Base-by-base conservation (phyloP, 345 rosid species). In the Rhizophora apiculata region DNA sequence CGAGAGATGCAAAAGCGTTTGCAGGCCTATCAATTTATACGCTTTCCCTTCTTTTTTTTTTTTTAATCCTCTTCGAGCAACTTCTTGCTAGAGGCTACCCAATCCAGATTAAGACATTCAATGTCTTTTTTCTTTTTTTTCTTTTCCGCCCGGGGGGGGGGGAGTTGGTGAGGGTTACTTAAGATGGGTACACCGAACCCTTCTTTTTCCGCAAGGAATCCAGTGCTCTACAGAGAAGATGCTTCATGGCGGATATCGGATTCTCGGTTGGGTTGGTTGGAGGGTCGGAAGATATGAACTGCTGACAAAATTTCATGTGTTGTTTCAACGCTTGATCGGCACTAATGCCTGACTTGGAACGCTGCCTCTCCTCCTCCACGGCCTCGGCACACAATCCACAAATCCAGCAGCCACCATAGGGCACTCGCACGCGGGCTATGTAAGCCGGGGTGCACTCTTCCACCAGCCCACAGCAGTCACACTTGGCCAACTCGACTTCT, bases 331-430 rank as follows among this genome's bases (percentile, higher is more conserved):
- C 97, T 69, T 87, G 92, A 9, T 81, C 83, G 1, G 81, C 65
- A 16, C 78, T 72, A 34, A 86, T 81, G 21, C 32, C 70, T 56
- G 5, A 73, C 68, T 43, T 27, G 6, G 86, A 84, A 37, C 89
- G 74, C 7, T 58, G 19, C 0, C 67, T 77, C 82, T 86, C 88
- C 34, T 90, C 92, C 15, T 85, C 80, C 3, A 88, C 89, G 0
- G 92, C 97, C 64, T 88, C 97, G 5, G 85, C 59, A 8, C 95
- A 91, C 22, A 91, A 86, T 2, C 90, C 97, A 61, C 95, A 88
- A 24, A 91, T 85, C 95, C 95, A 91, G 11, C 77, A 80, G 19
- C 92, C 97, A 13, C 73, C 77, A 68, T 72, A 82, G 52, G 80
- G 79, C 68, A 84, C 89, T 21, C 82, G 72, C 24, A 90, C 89